phyloP scores from a whole-genome alignment of 768 basidiomycete species.

The Leccinum incarnatum region DNA sequence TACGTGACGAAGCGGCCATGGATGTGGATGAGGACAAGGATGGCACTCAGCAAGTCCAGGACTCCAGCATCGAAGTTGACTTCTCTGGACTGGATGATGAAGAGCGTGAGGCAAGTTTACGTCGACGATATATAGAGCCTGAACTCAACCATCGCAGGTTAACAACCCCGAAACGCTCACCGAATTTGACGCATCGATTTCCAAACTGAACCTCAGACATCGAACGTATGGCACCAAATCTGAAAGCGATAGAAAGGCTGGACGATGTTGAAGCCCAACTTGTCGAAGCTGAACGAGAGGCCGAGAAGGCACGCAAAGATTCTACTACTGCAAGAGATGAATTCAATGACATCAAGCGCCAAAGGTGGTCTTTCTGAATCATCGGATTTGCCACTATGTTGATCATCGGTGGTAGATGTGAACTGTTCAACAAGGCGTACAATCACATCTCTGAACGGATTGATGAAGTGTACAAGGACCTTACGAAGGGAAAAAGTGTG shows the following conservation, averaged over 20 bases:
- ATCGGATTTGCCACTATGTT: neutral
- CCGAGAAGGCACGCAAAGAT: constrained; percentile 87
- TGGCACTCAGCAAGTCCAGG: constrained; percentile 70
- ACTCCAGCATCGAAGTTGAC: constrained; percentile 89
- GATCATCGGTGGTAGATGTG: constrained; percentile 42
- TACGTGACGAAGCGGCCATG: constrained; percentile 86
- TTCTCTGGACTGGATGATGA: constrained; percentile 74
- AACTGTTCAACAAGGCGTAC: constrained; percentile 94
- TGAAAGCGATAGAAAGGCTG: constrained; percentile 92
- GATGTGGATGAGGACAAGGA: constrained; percentile 89
- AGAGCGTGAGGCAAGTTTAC: constrained; percentile 56
- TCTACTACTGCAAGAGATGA: constrained; percentile 88
- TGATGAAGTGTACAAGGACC: constrained; percentile 94
- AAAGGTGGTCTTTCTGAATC: constrained; percentile 48
- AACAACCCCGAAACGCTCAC: constrained; percentile 62
- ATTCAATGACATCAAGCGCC: constrained; percentile 83
- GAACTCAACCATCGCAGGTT: constrained; percentile 38
- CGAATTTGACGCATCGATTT: constrained; percentile 70
- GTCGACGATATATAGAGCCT: neutral
- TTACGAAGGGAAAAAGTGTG: constrained; percentile 91
- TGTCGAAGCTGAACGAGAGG: constrained; percentile 86
- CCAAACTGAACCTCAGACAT: constrained; percentile 73
- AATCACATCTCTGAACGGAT: constrained; percentile 94
- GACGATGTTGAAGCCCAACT: constrained; percentile 85
- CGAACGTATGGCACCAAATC: constrained; percentile 91